phyloP scores from a whole-genome alignment of 768 basidiomycete species.

The Naganishia antarctica region DNA sequence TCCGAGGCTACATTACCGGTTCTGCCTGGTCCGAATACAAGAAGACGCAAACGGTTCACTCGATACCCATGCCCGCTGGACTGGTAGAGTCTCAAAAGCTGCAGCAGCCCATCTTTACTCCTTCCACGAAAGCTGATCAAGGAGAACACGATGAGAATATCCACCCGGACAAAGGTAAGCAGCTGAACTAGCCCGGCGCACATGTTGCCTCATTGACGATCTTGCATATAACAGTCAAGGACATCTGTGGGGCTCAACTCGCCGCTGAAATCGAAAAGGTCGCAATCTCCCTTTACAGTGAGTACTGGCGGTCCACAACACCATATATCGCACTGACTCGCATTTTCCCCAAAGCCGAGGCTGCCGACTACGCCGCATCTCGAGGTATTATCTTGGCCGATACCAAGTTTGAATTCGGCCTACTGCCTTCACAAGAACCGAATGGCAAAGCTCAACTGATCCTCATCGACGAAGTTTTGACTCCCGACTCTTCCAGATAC shows the following conservation, averaged over 20 bases:
- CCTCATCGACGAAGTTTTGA: conserved; percentile 92
- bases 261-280: conserved; percentile 46
- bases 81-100: conserved; percentile 81
- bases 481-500: conserved; percentile 94
- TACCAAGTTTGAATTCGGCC: conserved; percentile 97
- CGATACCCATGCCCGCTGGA: conserved; percentile 67
- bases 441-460: conserved; percentile 58
- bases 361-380: conserved; percentile 65
- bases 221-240: conserved; percentile 39
- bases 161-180: conserved; percentile 68
- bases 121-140: conserved; percentile 92
- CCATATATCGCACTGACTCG: background rate
- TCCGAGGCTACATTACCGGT: conserved; percentile 93
- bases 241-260: conserved; percentile 48
- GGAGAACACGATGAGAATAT: conserved; percentile 96
- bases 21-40: conserved; percentile 96
- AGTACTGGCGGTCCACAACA: conserved; percentile 12
- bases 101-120: conserved; percentile 80
- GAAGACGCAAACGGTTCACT: conserved; percentile 78
- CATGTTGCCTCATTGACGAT: conserved; percentile 1
- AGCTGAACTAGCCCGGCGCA: background rate
- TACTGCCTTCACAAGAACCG: conserved; percentile 53
- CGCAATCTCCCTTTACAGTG: conserved; percentile 48
- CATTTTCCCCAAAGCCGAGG: conserved; percentile 51
- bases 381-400: conserved; percentile 90